Evolutionary conservation across 1,284 basidiomycete genomes (phyloP).

Genomic region (Trametes polyzona): DNA sequence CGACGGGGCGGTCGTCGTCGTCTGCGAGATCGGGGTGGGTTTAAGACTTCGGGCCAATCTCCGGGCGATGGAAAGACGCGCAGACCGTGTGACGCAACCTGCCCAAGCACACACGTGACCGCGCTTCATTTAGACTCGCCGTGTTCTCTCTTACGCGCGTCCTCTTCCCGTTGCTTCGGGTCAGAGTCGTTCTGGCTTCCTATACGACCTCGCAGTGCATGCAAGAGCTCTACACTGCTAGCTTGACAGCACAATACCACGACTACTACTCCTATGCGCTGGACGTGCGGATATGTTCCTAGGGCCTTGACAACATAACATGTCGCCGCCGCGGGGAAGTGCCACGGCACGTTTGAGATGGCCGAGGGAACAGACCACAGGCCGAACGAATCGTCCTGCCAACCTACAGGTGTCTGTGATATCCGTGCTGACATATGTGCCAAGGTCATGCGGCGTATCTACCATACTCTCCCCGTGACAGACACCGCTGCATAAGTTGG

Average conservation of each 20-base stretch:
- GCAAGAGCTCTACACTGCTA: neutral
- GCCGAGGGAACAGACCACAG: too few relatives aligned
- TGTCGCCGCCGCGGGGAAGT: too few relatives aligned
- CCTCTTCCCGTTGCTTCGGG: neutral
- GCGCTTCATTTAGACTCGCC: slow-evolving; percentile 1
- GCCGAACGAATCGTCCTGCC: too few relatives aligned
- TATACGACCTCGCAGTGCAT: neutral
- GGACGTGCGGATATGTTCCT: neutral
- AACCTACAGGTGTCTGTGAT: too few relatives aligned
- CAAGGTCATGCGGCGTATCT: too few relatives aligned
- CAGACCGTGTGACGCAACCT: slow-evolving; percentile 12
- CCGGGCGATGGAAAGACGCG: neutral
- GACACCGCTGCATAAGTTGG: too few relatives aligned
- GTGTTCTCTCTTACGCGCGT: neutral
- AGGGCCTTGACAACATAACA: neutral
- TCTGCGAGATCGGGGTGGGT: neutral
- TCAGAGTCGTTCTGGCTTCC: neutral
- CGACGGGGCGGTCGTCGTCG: neutral
- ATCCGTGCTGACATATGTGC: too few relatives aligned
- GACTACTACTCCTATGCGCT: neutral
- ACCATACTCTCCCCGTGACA: too few relatives aligned
- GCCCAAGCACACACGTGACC: slow-evolving; percentile 4
- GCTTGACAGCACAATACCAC: neutral
- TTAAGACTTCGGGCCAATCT: neutral
- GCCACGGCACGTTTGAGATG: neutral